These are phyloP conservation scores for Zea luxurians DNA, from an alignment of 176 grass and related monocot genomes.

Conservation along the genomic window DNA sequence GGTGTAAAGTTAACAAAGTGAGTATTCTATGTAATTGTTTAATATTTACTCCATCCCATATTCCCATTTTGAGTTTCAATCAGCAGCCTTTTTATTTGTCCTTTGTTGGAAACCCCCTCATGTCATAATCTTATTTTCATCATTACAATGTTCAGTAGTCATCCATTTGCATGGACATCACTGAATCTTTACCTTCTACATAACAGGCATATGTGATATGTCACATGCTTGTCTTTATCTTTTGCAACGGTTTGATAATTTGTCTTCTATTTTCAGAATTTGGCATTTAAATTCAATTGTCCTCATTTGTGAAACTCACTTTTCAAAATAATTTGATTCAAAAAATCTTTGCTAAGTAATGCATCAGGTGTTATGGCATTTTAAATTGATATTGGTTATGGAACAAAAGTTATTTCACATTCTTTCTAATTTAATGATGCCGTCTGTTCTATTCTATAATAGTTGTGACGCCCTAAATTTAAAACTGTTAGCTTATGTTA, in stretches of 20 bases:
- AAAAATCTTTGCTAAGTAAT: background rate
- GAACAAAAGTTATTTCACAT: background rate
- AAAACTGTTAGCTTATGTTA: background rate
- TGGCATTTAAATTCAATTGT: background rate
- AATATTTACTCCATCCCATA: background rate
- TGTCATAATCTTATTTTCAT: background rate
- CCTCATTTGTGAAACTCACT: slow-evolving; percentile 1
- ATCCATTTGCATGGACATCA: background rate
- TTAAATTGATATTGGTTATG: background rate
- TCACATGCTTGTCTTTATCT: slow-evolving; percentile 1
- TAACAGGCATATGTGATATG: slow-evolving; percentile 4
- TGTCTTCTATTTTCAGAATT: background rate
- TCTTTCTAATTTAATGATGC: background rate
- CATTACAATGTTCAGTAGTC: background rate
- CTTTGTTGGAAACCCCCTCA: background rate
- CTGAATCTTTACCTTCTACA: slow-evolving; percentile 16
- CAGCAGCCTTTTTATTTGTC: background rate
- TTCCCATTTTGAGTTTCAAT: background rate
- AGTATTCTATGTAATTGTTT: slow-evolving; percentile 25
- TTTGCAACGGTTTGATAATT: slow-evolving; percentile 7
- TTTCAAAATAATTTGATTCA: background rate
- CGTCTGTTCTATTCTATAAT: background rate
- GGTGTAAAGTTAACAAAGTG: slow-evolving; percentile 97
- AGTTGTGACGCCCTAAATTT: background rate
- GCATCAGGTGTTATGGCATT: background rate